These are phyloP conservation scores for Flaveria linearis DNA, from an alignment of 129 eudicot genomes.

Conservation along the genomic window DNA sequence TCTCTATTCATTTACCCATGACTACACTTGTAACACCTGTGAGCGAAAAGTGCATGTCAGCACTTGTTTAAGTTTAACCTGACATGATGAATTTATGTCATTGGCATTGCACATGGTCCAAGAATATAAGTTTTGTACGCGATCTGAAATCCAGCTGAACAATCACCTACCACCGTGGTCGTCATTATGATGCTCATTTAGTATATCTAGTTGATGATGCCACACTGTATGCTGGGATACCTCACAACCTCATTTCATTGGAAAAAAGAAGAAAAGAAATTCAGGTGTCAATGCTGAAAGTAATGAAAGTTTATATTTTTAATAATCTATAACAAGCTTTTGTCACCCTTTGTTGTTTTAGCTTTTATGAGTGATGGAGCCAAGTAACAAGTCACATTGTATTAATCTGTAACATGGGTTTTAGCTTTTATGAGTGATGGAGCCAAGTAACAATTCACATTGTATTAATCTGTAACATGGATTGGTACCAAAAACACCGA, in stretches of 20 bases:
- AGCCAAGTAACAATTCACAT: constrained; percentile 15
- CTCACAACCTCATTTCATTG: neutral
- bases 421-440: constrained; percentile 17
- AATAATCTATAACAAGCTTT: neutral
- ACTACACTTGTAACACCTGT: constrained; percentile 10
- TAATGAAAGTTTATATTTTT: constrained; percentile 21
- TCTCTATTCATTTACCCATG: constrained; percentile 5
- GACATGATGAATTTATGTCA: neutral
- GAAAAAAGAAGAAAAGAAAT: constrained; percentile 3
- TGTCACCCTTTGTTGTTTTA: neutral
- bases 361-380: constrained; percentile 20
- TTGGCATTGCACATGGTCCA: neutral
- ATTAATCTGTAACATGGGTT: neutral
- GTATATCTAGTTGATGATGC: neutral
- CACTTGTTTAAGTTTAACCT: neutral
- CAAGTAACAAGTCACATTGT: neutral
- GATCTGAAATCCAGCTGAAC: neutral
- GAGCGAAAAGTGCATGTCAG: neutral
- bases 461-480: constrained; percentile 5
- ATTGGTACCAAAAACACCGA: constrained; percentile 6
- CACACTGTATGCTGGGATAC: constrained; percentile 15
- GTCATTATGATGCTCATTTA: neutral
- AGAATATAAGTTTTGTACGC: neutral
- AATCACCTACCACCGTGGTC: neutral
- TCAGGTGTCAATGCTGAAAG: constrained; percentile 13